These are phyloP conservation scores for Nematocida ironsii DNA, from an alignment of 371 early-diverging fungal genomes.

Conservation along the genomic window DNA sequence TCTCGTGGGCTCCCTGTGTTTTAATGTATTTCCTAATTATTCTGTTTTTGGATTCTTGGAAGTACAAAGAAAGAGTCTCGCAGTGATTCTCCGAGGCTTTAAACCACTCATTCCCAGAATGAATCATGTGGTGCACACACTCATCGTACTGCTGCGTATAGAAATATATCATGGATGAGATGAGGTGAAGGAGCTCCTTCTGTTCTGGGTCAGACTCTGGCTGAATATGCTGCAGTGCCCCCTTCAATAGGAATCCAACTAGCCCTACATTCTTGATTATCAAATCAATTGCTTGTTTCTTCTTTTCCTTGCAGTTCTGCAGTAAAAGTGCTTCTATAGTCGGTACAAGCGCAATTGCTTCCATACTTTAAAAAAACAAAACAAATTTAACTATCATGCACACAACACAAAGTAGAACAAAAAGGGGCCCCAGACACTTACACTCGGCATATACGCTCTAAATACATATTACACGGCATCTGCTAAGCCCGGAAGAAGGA, in stretches of 20 bases:
- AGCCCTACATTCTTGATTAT: constrained; percentile 35
- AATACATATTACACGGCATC: no score
- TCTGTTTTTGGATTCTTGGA: constrained; percentile 48
- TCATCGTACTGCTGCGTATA: constrained; percentile 48
- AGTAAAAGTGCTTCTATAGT: constrained; percentile 43
- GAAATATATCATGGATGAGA: constrained; percentile 52
- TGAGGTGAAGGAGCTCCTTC: constrained; percentile 29
- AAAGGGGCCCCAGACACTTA: background rate
- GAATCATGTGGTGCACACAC: constrained; percentile 24
- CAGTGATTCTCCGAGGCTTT: background rate
- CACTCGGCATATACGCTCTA: background rate
- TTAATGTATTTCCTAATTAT: constrained; percentile 52
- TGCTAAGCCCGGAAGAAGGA: no score
- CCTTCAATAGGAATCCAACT: constrained; percentile 32
- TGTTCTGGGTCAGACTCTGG: constrained; percentile 13
- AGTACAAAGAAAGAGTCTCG: constrained; percentile 31
- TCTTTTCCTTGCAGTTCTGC: constrained; percentile 26
- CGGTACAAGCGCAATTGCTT: constrained; percentile 56
- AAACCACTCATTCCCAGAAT: constrained; percentile 43
- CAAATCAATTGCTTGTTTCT: constrained; percentile 44
- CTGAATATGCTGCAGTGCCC: background rate
- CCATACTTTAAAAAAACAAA: constrained; percentile 46
- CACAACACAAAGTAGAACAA: background rate
- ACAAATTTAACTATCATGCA: constrained; percentile 33
- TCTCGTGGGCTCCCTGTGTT: background rate